These are phyloP conservation scores for Paraphaeosphaeria minitans DNA, from an alignment of 2,329 filamentous ascomycete genomes.

Conservation along the genomic window DNA sequence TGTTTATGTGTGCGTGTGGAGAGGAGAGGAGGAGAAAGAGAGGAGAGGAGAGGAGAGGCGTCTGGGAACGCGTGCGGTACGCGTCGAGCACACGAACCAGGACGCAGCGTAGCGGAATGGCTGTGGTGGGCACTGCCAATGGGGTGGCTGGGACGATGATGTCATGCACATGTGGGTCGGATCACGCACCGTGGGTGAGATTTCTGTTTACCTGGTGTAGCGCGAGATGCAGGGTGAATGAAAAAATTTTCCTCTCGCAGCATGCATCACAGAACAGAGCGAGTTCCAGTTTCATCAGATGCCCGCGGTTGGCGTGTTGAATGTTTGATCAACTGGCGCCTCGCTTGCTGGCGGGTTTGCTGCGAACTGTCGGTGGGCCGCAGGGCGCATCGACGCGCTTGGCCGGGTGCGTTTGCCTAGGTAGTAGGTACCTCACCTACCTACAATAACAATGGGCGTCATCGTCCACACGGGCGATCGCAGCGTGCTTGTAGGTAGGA, in stretches of 20 bases:
- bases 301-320: too few species aligned
- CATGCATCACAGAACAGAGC: not conserved
- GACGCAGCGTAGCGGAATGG: not conserved
- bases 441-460: slow-evolving; percentile 13
- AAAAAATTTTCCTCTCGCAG: slow-evolving; percentile 2
- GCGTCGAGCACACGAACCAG: not conserved
- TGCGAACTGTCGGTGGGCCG: slow-evolving; percentile 9
- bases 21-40: too few species aligned
- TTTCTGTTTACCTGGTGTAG: slow-evolving; percentile 13
- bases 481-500: not conserved
- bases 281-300: too few species aligned
- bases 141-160: slow-evolving; percentile 5
- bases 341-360: not conserved
- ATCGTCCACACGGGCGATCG: not conserved
- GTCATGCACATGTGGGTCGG: slow-evolving; percentile 2
- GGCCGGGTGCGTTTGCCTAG: slow-evolving; percentile 5
- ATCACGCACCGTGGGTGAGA: not conserved
- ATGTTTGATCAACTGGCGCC: not conserved
- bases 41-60: too few species aligned
- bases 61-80: not conserved
- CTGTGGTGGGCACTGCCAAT: not conserved
- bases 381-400: slow-evolving; percentile 3
- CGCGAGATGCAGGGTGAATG: slow-evolving; percentile 3
- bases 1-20: not conserved
- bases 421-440: not conserved